Percentiles rank a stretch among this genome's conserved stretches.
These are phyloP conservation scores for Lactuca saligna DNA, from an alignment of 129 eudicot species.

Conservation along the genomic window DNA sequence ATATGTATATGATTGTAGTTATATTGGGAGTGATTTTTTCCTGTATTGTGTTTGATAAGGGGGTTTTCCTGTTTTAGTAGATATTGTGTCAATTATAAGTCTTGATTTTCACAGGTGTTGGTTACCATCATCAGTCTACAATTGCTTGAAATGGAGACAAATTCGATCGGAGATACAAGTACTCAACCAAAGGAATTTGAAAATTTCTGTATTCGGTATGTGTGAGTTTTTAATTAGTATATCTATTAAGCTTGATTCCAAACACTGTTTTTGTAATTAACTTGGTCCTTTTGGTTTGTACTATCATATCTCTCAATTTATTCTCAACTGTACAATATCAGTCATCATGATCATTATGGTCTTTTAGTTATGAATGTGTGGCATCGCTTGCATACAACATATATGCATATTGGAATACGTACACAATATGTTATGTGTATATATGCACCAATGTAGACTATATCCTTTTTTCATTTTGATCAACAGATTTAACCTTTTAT, in stretches of 20 bases:
- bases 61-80: background rate
- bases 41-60: background rate
- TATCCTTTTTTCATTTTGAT: no score
- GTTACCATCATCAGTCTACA: background rate
- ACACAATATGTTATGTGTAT: no score
- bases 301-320: conserved; percentile 6
- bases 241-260: conserved; percentile 1
- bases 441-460: no score
- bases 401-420: no score
- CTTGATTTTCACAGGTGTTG: no score
- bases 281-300: conserved; percentile 13
- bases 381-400: no score
- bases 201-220: conserved; percentile 1
- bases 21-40: no score
- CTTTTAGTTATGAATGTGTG: no score
- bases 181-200: background rate
- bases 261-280: background rate
- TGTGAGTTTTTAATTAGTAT: background rate
- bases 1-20: background rate
- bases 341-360: no score
- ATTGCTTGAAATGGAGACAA: background rate
- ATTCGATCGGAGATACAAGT: background rate
- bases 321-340: background rate
- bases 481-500: no score
- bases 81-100: no score